phyloP scores from a whole-genome alignment of 2,329 filamentous ascomycete genomes.

The Lasiodiplodia hormozganensis region DNA sequence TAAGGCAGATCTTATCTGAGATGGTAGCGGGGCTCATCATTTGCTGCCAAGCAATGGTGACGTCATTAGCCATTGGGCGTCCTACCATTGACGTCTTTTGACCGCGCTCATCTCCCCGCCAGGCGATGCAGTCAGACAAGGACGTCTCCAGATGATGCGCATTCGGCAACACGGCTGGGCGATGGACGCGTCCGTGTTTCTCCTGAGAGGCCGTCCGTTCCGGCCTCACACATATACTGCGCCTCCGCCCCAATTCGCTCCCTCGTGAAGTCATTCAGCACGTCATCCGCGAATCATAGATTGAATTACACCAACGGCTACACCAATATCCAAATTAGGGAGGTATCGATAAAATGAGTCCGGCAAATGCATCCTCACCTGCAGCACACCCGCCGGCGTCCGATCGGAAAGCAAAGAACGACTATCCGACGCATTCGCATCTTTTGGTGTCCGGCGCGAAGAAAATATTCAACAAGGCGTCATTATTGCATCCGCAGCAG shows the following conservation, averaged over 20 bases:
- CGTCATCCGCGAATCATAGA: constrained; percentile 10
- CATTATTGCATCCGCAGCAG: constrained; percentile 38
- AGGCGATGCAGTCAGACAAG: not conserved
- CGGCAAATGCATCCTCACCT: not conserved
- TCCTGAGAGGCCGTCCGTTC: not conserved
- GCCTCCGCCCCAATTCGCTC: not conserved
- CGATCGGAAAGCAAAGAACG: not conserved
- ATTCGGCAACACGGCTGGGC: not conserved
- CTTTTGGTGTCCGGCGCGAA: constrained; percentile 32
- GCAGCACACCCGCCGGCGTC: not conserved
- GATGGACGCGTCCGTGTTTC: constrained; percentile 2
- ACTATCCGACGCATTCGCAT: constrained; percentile 30
- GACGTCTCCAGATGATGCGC: not conserved
- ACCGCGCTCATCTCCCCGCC: constrained; percentile 1
- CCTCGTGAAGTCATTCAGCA: constrained; percentile 4
- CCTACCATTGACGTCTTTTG: constrained; percentile 1
- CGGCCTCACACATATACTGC: not conserved
- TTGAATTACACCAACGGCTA: not conserved
- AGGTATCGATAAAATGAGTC: not conserved
- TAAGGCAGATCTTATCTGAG: not conserved
- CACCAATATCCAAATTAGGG: not conserved
- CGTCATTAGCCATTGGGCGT: not conserved
- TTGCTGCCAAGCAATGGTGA: not conserved
- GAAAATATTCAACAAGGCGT: constrained; percentile 35
- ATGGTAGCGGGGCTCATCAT: not conserved